Conservation (phyloP, 2,329 filamentous ascomycete genomes). For the Salinomyces thailandicus region DNA sequence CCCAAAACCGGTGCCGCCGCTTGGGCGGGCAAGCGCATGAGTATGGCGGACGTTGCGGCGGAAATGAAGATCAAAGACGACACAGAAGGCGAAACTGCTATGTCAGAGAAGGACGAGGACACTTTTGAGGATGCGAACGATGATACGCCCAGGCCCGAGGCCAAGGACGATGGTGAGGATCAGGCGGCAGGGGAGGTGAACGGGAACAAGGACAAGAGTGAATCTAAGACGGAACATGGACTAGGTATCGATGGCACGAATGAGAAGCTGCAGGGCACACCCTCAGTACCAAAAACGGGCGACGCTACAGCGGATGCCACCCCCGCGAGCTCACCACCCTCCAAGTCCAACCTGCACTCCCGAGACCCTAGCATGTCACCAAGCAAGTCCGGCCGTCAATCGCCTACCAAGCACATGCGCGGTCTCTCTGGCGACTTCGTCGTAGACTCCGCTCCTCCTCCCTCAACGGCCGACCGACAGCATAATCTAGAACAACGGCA, state of each 20-base stretch:
- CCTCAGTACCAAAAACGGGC: neutral
- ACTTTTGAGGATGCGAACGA: slow-evolving; percentile 76
- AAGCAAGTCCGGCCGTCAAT: too few species aligned
- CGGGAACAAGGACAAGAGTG: neutral
- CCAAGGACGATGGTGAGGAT: slow-evolving; percentile 11
- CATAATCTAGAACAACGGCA: slow-evolving; percentile 14
- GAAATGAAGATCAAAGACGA: slow-evolving; percentile 18
- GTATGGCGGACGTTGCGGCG: slow-evolving; percentile 17
- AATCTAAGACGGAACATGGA: neutral
- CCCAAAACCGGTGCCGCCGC: slow-evolving; percentile 4
- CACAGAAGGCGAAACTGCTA: slow-evolving; percentile 6
- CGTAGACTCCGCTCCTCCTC: slow-evolving; percentile 42
- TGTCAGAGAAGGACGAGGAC: slow-evolving; percentile 32
- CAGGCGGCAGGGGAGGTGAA: slow-evolving; percentile 11
- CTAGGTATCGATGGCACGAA: neutral
- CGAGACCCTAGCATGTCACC: too few species aligned
- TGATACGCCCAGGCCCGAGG: slow-evolving; percentile 28
- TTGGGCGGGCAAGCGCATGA: slow-evolving; percentile 3
- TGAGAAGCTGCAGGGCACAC: neutral
- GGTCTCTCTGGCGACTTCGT: slow-evolving; percentile 64
- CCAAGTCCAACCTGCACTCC: neutral
- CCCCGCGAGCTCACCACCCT: neutral
- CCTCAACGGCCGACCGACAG: slow-evolving; percentile 24
- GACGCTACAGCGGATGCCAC: neutral
- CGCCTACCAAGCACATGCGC: slow-evolving; percentile 36